Base-by-base conservation (phyloP, 345 rosid species). In the Gossypium herbaceum region DNA sequence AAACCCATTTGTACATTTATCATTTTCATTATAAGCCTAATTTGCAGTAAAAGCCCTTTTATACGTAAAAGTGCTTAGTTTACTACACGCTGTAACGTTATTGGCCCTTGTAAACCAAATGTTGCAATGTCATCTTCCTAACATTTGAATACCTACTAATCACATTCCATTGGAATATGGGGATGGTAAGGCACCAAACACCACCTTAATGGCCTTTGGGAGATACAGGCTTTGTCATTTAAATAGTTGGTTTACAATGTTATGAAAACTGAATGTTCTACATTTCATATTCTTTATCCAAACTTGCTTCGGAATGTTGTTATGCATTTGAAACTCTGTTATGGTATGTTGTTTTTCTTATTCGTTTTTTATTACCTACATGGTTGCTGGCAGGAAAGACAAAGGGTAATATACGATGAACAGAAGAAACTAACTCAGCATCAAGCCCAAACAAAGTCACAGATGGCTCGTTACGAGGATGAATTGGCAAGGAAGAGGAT, bases 401-500 rank as follows among this genome's bases (percentile, higher is more conserved):
- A 93, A 80, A 84, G 94, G 80, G 98, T 95, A 17, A 77, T 93
- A 79, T 88, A 89, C 58, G 99, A 95, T 15, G 99, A 95, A 75
- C 98, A 95, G 83, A 95, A 85, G 81, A 95, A 91, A 82, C 84
- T 95, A 78, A 89, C 94, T 41, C 96, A 93, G 84, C 90, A 90
- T 81, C 94, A 90, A 76, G 97, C 98, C 17, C 97, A 95, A 79
- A 89, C 90, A 29, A 95, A 93, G 84, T 88, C 99, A 51, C 99
- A 91, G 82, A 93, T 91, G 96, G 96, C 95, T 48, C 95, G 94
- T 51, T 95, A 95, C 75, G 98, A 90, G 82, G 99, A 95, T 73
- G 99, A 95, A 58, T 63, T 95, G 80, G 94, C 98, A 55, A 91
- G 98, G 85, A 93, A 93, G 88, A 85, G 99, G 86, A 93, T 93